Conservation (phyloP, 176 grass and related monocot species). For the Eleusine coracana region DNA sequence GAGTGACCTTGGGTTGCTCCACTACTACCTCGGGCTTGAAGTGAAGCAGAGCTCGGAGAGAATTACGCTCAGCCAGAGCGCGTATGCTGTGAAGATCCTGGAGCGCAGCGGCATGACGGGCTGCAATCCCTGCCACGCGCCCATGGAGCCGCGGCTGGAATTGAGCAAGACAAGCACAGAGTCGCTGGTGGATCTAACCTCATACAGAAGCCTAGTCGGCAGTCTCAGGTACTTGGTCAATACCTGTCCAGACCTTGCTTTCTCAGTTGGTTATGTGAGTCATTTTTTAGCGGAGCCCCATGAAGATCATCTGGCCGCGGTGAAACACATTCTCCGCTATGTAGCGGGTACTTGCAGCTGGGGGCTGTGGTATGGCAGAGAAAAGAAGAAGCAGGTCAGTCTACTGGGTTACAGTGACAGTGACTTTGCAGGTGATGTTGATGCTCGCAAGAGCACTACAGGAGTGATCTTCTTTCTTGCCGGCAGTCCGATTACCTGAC, state of each 20-base stretch:
- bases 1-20: background rate
- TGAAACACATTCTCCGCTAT: background rate
- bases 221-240: background rate
- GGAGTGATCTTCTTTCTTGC: background rate
- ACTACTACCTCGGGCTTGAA: background rate
- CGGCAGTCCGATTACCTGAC: background rate
- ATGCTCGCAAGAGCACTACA: background rate
- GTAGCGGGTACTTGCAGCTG: background rate
- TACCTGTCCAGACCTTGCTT: background rate
- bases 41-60: background rate
- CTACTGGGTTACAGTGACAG: background rate
- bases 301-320: background rate
- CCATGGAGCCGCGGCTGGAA: background rate
- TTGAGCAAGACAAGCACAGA: background rate
- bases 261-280: background rate
- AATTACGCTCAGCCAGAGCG: background rate
- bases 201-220: background rate
- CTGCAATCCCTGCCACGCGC: background rate
- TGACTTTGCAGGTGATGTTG: background rate
- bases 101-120: background rate
- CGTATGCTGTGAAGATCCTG: too few species aligned
- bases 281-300: background rate
- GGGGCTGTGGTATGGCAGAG: background rate
- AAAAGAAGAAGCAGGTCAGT: background rate
- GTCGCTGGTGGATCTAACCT: background rate